phyloP scores from a whole-genome alignment of 805 yeast species.

The Zygosaccharomyces bisporus region DNA sequence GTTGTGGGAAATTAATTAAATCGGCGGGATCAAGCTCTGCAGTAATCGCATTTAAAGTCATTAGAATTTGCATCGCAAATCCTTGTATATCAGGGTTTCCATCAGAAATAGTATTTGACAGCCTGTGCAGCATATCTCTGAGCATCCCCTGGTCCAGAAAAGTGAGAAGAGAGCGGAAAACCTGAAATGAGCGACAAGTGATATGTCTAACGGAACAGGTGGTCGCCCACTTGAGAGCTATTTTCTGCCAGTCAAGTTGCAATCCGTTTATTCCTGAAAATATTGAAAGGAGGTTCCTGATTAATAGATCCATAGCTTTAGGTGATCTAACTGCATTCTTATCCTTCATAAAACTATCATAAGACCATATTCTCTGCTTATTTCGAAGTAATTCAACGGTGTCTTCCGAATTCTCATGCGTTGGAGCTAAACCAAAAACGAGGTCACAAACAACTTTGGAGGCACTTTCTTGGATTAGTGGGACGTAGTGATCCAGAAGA shows the following conservation, averaged over 20 bases:
- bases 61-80: slow-evolving; percentile 92
- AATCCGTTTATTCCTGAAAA: slow-evolving; percentile 50
- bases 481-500: slow-evolving; percentile 81
- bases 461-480: slow-evolving; percentile 81
- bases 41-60: slow-evolving; percentile 91
- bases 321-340: slow-evolving; percentile 82
- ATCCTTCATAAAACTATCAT: slow-evolving; percentile 77
- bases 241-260: slow-evolving; percentile 80
- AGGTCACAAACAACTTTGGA: slow-evolving; percentile 68
- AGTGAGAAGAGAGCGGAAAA: slow-evolving; percentile 78
- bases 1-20: slow-evolving; percentile 81
- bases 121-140: slow-evolving; percentile 87
- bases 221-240: slow-evolving; percentile 90
- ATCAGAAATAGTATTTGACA: slow-evolving; percentile 91
- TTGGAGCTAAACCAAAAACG: slow-evolving; percentile 56
- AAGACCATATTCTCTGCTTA: slow-evolving; percentile 63
- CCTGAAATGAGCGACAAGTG: slow-evolving; percentile 94
- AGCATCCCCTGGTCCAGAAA: slow-evolving; percentile 84
- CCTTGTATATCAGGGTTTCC: slow-evolving; percentile 88
- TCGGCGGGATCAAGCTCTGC: slow-evolving; percentile 78
- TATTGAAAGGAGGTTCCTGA: slow-evolving; percentile 57
- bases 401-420: slow-evolving; percentile 50
- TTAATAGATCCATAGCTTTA: slow-evolving; percentile 71
- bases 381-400: slow-evolving; percentile 57
- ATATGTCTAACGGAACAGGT: slow-evolving; percentile 95